Evolutionary conservation across 352 stramenopile genomes (phyloP), one percentile per base, ranked within the genome.

Genomic region (Aphanomyces astaci): DNA sequence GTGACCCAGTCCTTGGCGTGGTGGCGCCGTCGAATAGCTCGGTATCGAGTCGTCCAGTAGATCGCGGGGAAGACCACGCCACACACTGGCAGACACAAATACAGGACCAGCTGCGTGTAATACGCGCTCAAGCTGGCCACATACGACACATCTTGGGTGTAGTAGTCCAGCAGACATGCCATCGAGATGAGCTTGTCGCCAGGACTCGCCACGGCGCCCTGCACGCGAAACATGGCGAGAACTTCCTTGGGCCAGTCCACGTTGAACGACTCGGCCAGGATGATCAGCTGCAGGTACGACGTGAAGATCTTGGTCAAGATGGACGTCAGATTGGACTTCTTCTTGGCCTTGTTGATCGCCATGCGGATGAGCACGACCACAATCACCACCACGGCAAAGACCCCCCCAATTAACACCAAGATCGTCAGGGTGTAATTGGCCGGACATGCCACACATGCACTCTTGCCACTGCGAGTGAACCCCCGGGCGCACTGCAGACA

Each of bases 251-350:
- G 62, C 62, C 62, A 68, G 13, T 68, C 10, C 25, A 68, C 13
- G 30, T 68, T 31, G 32, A 68, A 68, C 31, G 62, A 68, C 3
- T 31, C 62, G 24, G 62, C 62, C 22, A 68, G 24, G n/a, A 22
- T 59, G 3, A 68, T 31, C 1, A 68, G 62, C 32, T 68, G 62
- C 33, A 68, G 13, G 30, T 60, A 68, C 1, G 62, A 68, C 19
- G 62, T 68, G 25, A 68, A 68, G 25, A 68, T 68, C 32, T 68
- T 59, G 51, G 30, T 52, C 22, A 68, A 40, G 32, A 59, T 60
- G 13, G 62, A 68, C 7, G 13, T 24, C 27, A 68, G 39, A 22
- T 59, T 31, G 5, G 31, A n/a, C 17, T 43, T 46, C 13, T 22
- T 11, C 15, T 22, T 19, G 7, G 62, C 13, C 48, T 68, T 68